A percentile compares a stretch with the other conserved stretches of the same genome.
These are phyloP conservation scores for Leishmania arabica DNA, from an alignment of 208 protist genomes.

Conservation along the genomic window DNA sequence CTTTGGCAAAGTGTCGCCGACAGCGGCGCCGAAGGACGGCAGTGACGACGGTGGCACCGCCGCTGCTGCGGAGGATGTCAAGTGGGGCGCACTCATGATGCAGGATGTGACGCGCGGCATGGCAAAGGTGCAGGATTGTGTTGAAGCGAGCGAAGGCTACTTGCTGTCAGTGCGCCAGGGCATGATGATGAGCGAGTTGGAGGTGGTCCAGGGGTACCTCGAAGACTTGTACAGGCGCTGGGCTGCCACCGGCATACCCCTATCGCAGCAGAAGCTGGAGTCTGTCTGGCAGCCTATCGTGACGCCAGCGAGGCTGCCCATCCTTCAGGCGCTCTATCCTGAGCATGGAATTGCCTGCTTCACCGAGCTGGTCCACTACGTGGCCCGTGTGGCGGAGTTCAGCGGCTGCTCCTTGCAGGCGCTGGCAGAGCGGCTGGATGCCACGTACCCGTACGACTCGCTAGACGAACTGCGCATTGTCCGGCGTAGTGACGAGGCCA, in stretches of 20 bases:
- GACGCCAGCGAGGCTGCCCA: constrained; percentile 46
- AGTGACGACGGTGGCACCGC: background rate
- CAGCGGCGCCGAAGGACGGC: background rate
- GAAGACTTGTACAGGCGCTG: constrained; percentile 57
- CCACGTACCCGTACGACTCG: constrained; percentile 56
- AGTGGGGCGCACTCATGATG: constrained; percentile 67
- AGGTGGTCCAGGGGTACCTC: constrained; percentile 72
- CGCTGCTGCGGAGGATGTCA: constrained; percentile 27
- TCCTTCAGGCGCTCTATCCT: constrained; percentile 80
- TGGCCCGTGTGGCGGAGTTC: constrained; percentile 76
- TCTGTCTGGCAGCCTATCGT: constrained; percentile 53
- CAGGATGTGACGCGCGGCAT: constrained; percentile 70
- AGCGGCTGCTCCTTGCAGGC: constrained; percentile 55
- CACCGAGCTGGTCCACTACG: constrained; percentile 74
- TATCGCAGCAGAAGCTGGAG: constrained; percentile 70
- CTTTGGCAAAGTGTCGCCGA: background rate
- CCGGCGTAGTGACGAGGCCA: constrained; percentile 42
- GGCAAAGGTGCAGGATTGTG: constrained; percentile 54
- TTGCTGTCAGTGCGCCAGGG: constrained; percentile 59
- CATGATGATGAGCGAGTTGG: constrained; percentile 62
- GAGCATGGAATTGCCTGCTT: constrained; percentile 60
- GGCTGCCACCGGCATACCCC: constrained; percentile 46
- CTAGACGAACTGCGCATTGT: constrained; percentile 52
- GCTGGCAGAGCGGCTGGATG: constrained; percentile 71
- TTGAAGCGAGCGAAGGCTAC: constrained; percentile 70